Percentiles rank a stretch among this genome's conserved stretches.
phyloP scores from a whole-genome alignment of 768 basidiomycete species.

The Macrolepiota dolichaula region DNA sequence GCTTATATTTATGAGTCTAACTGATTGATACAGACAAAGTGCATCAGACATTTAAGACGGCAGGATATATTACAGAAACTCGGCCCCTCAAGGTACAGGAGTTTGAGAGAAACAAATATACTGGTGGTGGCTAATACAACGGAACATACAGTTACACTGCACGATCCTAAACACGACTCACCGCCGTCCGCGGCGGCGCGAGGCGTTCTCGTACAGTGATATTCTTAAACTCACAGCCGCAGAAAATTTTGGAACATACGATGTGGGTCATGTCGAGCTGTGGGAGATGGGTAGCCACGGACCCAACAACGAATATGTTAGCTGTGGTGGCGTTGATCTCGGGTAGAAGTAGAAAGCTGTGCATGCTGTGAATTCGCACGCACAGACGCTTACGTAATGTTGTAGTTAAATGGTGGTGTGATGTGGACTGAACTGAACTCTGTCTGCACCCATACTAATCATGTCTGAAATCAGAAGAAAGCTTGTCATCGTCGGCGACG shows the following conservation, averaged over 20 bases:
- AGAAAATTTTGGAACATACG: slow-evolving; percentile 47
- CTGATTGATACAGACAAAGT: slow-evolving; percentile 23
- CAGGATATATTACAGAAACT: slow-evolving; percentile 39
- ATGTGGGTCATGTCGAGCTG: slow-evolving; percentile 55
- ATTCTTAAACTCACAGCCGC: slow-evolving; percentile 18
- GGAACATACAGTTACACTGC: slow-evolving; percentile 39
- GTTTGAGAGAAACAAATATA: background rate
- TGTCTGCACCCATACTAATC: slow-evolving; percentile 16
- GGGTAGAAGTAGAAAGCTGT: slow-evolving; percentile 13
- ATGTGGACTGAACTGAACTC: slow-evolving; percentile 9
- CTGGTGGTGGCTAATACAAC: background rate
- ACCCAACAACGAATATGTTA: slow-evolving; percentile 59
- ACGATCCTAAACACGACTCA: slow-evolving; percentile 47
- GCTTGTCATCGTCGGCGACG: slow-evolving; percentile 98
- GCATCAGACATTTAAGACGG: slow-evolving; percentile 28
- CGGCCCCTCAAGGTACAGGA: slow-evolving; percentile 48
- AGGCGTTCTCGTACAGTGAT: slow-evolving; percentile 36
- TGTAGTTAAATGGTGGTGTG: slow-evolving; percentile 12
- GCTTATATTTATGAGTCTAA: background rate
- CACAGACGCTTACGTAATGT: slow-evolving; percentile 13
- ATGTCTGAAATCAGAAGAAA: slow-evolving; percentile 99
- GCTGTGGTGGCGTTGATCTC: slow-evolving; percentile 32
- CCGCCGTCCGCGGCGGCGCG: slow-evolving; percentile 32
- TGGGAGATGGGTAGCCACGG: slow-evolving; percentile 73
- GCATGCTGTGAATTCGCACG: slow-evolving; percentile 4